These are phyloP conservation scores for Royoungia palumana DNA, from an alignment of 768 basidiomycete species.

Conservation along the genomic window DNA sequence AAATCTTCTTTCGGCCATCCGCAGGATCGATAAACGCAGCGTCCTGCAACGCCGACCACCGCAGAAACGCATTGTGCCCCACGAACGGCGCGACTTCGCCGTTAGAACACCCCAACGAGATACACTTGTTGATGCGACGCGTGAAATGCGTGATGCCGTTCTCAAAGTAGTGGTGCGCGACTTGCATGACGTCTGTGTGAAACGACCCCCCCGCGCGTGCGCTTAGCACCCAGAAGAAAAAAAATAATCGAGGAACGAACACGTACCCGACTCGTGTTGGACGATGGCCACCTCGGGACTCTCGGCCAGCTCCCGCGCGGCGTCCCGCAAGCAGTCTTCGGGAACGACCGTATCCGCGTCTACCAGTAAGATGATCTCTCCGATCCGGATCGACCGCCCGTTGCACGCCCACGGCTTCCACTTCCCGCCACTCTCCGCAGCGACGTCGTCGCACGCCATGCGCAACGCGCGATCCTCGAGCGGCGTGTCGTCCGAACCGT, in stretches of 20 bases:
- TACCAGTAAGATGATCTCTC: slow-evolving; percentile 76
- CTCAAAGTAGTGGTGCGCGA: slow-evolving; percentile 87
- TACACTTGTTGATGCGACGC: slow-evolving; percentile 79
- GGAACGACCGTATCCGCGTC: slow-evolving; percentile 90
- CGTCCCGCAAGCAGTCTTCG: slow-evolving; percentile 88
- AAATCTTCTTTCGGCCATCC: slow-evolving; percentile 63
- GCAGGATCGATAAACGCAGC: slow-evolving; percentile 63
- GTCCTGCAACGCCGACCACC: slow-evolving; percentile 88
- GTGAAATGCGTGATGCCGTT: slow-evolving; percentile 91
- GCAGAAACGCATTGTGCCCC: slow-evolving; percentile 85
- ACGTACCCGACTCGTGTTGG: slow-evolving; percentile 82
- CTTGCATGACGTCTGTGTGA: slow-evolving; percentile 77
- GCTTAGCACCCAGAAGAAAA: too few relatives aligned
- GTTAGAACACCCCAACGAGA: slow-evolving; percentile 75
- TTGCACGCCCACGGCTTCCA: slow-evolving; percentile 80
- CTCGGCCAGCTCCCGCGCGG: slow-evolving; percentile 77
- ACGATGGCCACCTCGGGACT: slow-evolving; percentile 68
- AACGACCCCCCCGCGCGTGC: background rate
- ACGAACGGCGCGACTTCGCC: slow-evolving; percentile 79
- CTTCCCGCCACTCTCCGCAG: slow-evolving; percentile 49
- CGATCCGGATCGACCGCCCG: slow-evolving; percentile 69
- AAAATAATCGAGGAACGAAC: too few relatives aligned
- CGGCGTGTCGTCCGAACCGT: slow-evolving; percentile 37
- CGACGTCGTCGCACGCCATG: slow-evolving; percentile 72
- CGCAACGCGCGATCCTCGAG: slow-evolving; percentile 73